phyloP scores from a whole-genome alignment of 164 flowering plant genomes.

The Paratinospora sagittata region DNA sequence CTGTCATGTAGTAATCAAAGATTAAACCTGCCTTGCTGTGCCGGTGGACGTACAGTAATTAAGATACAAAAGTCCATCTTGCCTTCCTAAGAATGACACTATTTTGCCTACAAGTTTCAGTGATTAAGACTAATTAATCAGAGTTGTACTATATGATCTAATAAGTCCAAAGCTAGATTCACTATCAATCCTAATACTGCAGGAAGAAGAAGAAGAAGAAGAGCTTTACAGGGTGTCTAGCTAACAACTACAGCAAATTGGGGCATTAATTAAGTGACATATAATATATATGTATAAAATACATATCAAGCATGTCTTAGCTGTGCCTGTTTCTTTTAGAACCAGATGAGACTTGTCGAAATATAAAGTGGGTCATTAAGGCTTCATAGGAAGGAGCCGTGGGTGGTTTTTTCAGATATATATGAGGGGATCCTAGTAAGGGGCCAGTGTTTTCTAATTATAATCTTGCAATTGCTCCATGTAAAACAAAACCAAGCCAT shows the following conservation, averaged over 20 bases:
- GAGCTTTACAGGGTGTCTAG: conserved; percentile 7
- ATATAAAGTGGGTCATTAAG: conserved; percentile 5
- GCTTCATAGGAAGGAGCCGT: neutral
- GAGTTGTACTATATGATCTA: conserved; percentile 1
- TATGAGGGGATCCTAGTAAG: conserved; percentile 1
- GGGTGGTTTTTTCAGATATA: neutral
- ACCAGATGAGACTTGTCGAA: neutral
- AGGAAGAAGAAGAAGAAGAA: too few relatives aligned
- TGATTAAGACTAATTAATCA: conserved; percentile 4
- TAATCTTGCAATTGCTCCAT: neutral
- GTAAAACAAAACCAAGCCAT: conserved; percentile 10
- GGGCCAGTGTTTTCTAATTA: neutral
- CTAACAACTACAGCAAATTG: neutral
- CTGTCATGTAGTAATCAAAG: neutral
- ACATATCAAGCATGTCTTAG: neutral
- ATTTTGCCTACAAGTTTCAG: neutral
- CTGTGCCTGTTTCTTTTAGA: conserved; percentile 1
- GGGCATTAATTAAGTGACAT: neutral
- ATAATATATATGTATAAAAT: neutral
- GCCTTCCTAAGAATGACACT: neutral
- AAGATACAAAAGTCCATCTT: neutral
- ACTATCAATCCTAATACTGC: neutral
- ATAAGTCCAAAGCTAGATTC: neutral
- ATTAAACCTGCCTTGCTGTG: neutral
- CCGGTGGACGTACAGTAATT: neutral